Base-by-base conservation (phyloP, 495 filamentous ascomycete genomes). In the Articulospora tetracladia region DNA sequence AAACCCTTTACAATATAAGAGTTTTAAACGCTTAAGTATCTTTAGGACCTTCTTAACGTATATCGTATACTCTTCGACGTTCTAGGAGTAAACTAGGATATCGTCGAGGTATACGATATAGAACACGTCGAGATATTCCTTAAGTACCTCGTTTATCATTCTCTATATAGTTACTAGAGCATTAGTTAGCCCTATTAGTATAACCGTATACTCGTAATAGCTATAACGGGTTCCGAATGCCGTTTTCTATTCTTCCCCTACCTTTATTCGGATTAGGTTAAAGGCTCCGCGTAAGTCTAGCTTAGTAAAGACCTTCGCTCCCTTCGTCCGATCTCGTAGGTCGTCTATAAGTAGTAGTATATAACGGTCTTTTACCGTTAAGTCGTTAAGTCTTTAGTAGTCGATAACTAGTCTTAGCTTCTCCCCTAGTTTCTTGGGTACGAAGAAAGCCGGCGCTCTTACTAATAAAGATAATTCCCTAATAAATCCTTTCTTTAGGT, bases 341-440 rank as follows among this genome's bases (percentile, higher is more conserved):
- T 84, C 71, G 13, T 77, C 44, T 20, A 82, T 78, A 11, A 80
- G 47, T 0, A 75, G 77, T 0, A 83, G 49, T 0, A 75, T 72
- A 50, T 81, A 79, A 0, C 65, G 27, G 34, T 84, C 72, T 57
- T 77, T 78, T 2, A 58, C 63, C 0, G 70, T 82, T 0, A 80
- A 51, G 0, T 26, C 49, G 55, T 84, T 84, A 0, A 82, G 50
- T 8, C 61, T 65, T 3, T 67, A 56, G 52, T 79, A 83, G 49
- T 83, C 69, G 0, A 81, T 63, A 68, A 70, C 83, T 36, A 86
- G 60, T 0, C 69, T 53, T 0, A 80, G 69, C 62, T 77, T 66
- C 22, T 68, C 26, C 24, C 41, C 23, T 7, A 6, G 2, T 41
- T 58, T 58, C 26, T 58, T 58, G 15, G 30, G 30, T 28, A 49